These are phyloP conservation scores for Penicillium thymicola DNA, from an alignment of 2,329 filamentous ascomycete species.

Conservation along the genomic window DNA sequence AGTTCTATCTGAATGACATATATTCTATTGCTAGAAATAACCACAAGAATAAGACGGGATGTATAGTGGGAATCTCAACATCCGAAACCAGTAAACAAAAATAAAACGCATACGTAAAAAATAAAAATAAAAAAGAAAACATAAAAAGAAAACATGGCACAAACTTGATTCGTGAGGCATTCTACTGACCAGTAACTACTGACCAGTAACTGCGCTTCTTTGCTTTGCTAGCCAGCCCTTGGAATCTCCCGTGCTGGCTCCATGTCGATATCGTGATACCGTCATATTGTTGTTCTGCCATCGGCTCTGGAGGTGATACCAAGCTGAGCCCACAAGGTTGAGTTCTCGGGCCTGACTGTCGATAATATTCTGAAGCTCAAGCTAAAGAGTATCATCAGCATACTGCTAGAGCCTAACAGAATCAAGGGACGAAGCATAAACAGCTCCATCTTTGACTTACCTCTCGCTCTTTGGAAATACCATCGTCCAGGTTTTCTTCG, in stretches of 20 bases:
- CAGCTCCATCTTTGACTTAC: conserved; percentile 24
- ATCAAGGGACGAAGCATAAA: not conserved
- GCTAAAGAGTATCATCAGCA: conserved; percentile 27
- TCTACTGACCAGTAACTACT: conserved; percentile 37
- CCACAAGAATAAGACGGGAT: conserved; percentile 5
- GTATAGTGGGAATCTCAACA: conserved; percentile 10
- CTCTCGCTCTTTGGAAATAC: conserved; percentile 40
- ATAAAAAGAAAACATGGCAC: not conserved
- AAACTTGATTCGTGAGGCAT: not conserved
- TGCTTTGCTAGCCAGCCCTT: conserved; percentile 47
- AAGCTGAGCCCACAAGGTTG: conserved; percentile 45
- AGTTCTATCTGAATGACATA: not conserved
- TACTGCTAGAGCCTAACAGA: not conserved
- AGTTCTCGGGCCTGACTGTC: conserved; percentile 44
- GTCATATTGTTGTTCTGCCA: conserved; percentile 45
- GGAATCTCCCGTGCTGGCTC: conserved; percentile 35
- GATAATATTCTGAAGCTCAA: conserved; percentile 41
- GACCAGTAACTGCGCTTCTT: conserved; percentile 40
- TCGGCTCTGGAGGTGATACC: conserved; percentile 47
- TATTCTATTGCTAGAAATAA: conserved; percentile 6
- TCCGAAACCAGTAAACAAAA: conserved; percentile 1
- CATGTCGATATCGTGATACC: conserved; percentile 40
- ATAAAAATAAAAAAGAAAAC: not conserved
- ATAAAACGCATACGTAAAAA: not conserved
- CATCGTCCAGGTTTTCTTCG: conserved; percentile 38